These are phyloP conservation scores for Leccinum variicolor DNA, from an alignment of 768 basidiomycete genomes.

Conservation along the genomic window DNA sequence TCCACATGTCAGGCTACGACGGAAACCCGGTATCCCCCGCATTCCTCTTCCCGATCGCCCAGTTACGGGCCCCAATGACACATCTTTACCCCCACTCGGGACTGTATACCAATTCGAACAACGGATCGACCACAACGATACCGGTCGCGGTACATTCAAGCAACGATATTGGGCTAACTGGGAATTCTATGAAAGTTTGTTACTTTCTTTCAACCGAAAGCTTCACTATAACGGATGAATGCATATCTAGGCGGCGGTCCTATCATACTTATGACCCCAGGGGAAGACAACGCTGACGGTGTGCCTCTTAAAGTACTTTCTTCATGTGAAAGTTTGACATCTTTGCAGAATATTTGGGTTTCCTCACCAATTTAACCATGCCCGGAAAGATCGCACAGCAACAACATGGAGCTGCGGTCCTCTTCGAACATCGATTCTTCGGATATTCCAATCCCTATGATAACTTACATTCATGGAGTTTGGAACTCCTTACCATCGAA, in stretches of 20 bases:
- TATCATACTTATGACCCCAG: conserved; percentile 47
- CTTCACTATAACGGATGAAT: neutral
- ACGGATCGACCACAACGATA: conserved; percentile 45
- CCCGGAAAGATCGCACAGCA: conserved; percentile 65
- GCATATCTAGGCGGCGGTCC: conserved; percentile 22
- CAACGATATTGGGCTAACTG: conserved; percentile 72
- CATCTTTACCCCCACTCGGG: conserved; percentile 21
- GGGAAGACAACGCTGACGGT: conserved; percentile 55
- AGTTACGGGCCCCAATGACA: conserved; percentile 21
- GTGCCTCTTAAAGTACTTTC: neutral
- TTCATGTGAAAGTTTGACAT: neutral
- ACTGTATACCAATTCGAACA: conserved; percentile 32
- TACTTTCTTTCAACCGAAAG: neutral
- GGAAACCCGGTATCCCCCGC: conserved; percentile 11
- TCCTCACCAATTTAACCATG: conserved; percentile 62
- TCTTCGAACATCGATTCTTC: conserved; percentile 74
- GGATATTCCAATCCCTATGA: conserved; percentile 70
- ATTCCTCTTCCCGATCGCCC: conserved; percentile 9
- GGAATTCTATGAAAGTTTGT: conserved; percentile 58
- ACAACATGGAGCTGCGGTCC: conserved; percentile 57
- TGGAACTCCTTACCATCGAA: conserved; percentile 61
- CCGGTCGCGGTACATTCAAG: conserved; percentile 69
- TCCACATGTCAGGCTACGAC: conserved; percentile 19
- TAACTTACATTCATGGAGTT: conserved; percentile 55
- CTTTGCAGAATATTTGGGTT: conserved; percentile 36